Evolutionary conservation across 495 filamentous ascomycete genomes (phyloP), one percentile per base, ranked within the genome.

Genomic region (Astrocystis sublimbata): DNA sequence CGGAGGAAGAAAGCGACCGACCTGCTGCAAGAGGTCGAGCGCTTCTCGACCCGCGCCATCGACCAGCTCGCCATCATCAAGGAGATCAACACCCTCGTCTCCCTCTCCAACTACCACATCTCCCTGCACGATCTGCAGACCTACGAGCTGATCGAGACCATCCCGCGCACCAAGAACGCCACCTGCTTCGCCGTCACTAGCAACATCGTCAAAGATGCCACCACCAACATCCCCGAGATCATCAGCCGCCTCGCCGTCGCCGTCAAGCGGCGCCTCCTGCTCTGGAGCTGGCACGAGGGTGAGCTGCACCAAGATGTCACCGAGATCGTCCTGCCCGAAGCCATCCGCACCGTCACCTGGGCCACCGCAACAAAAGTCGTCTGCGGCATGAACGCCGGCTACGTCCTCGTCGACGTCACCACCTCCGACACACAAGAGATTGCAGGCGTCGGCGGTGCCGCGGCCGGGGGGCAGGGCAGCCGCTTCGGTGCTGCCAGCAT

Each of bases 201-300:
- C 50, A 96, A 98, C 75, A 91, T 97, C 31, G 89, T 94, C 57
- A 91, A 92, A 76, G 94, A 99, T 76, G 77, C 86, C 6, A 84
- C 84, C 26, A 97, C 92, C 0, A 89, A 89, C 21, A 91, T 98
- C 41, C 91, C 90, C 0, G 89, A 91, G 58, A 96, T 98, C 54
- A 90, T 97, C 51, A 96, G 91, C 8, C 80, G 92, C 35, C 77
- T 99, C 33, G 93, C 92, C 9, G 93, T 98, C 1, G 92, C 91
- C 0, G 89, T 96, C 9, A 98, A 97, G 81, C 81, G 94, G 70
- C 91, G 89, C 66, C 81, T 98, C 54, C 65, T 98, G 60, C 75
- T 97, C 61, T 98, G 96, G 91, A 87, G 89, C 47, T 99, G 94
- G 94, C 87, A 93, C 64, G 94, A 97, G 71, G 93, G 91, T 79